Conservation (phyloP, 2,329 filamentous ascomycete genomes). For the Aspergillus neotritici region DNA sequence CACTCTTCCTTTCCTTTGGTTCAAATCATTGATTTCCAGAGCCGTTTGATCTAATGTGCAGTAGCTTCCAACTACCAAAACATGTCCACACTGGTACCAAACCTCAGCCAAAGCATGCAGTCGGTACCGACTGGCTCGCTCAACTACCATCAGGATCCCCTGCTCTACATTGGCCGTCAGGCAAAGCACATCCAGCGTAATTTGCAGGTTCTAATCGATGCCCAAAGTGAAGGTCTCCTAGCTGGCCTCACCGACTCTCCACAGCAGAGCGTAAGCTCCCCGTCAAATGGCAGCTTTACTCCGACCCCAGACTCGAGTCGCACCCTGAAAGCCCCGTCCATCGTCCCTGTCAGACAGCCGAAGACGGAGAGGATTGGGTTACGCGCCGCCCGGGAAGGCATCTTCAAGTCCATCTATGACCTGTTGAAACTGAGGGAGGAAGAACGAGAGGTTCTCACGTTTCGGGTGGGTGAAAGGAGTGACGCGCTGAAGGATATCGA, state of each 20-base stretch:
- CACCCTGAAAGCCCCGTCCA: slow-evolving; percentile 29
- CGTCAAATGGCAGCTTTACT: slow-evolving; percentile 44
- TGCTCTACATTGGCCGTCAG: slow-evolving; percentile 48
- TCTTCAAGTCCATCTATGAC: slow-evolving; percentile 52
- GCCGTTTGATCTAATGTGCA: too few species aligned
- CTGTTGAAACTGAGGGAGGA: slow-evolving; percentile 53
- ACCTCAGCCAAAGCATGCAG: slow-evolving; percentile 19
- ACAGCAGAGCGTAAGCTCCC: slow-evolving; percentile 42
- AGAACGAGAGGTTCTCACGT: slow-evolving; percentile 48
- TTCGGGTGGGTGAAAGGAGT: slow-evolving; percentile 42
- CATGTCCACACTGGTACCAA: slow-evolving; percentile 29
- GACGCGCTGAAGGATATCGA: slow-evolving; percentile 48
- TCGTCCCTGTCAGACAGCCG: slow-evolving; percentile 36
- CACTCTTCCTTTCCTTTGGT: too few species aligned
- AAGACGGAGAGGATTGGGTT: slow-evolving; percentile 46
- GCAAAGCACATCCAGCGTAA: slow-evolving; percentile 52
- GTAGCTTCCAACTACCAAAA: too few species aligned
- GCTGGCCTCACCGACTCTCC: slow-evolving; percentile 41
- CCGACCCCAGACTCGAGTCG: slow-evolving; percentile 26
- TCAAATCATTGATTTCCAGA: too few species aligned
- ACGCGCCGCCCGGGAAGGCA: slow-evolving; percentile 50
- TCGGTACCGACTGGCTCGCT: slow-evolving; percentile 28
- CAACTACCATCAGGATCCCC: slow-evolving; percentile 34
- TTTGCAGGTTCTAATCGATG: slow-evolving; percentile 55
- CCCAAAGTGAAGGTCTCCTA: slow-evolving; percentile 54